Evolutionary conservation across 768 basidiomycete genomes (phyloP), one percentile per base, ranked within the genome.

Genomic region (Amanita pallidorosea): DNA sequence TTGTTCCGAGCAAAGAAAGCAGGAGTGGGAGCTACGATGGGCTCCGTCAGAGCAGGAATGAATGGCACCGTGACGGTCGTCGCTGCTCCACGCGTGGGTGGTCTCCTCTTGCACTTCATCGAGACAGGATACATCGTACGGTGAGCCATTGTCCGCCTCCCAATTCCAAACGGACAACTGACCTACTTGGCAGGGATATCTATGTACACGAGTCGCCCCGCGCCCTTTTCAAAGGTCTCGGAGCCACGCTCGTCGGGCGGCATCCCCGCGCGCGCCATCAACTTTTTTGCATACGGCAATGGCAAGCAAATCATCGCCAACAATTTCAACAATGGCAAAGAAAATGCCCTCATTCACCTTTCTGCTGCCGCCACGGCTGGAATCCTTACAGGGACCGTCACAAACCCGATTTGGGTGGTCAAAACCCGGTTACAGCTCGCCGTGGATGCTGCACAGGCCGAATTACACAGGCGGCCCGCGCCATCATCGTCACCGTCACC

Each of bases 391-490:
- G 80, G 93, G 4, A 85, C 90, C 0, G 90, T 81, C 9, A 98
- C 96, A 18, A 99, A 99, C 64, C 96, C 96, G 0, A 95, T 99
- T 22, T 99, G 96, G 96, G 96, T 99, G 43, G 91, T 99, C 54
- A 99, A 98, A 67, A 99, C 96, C 40, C 83, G 95, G 6, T 60
- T 99, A 49, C 96, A 99, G 62, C 79, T 99, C 13, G 69, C 67
- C 2, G 65, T 51, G 6, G 49, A 43, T 34, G 40, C 49, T 11
- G 50, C 50, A 35, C 34, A 13, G 17, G 40, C 25, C 13, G 18
- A 50, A 22, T 27, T 1, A 7, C 22, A 12, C 7, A 11, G 38
- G 27, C 4, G 31, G 31, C 31, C 31, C 3, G 9, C 31, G 9
- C 11, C 7, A 12, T 31, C 31, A 12, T 12, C 29, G 3, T 29